Conservation (phyloP, 2,329 filamentous ascomycete species). For the Hypoxylon sp. region DNA sequence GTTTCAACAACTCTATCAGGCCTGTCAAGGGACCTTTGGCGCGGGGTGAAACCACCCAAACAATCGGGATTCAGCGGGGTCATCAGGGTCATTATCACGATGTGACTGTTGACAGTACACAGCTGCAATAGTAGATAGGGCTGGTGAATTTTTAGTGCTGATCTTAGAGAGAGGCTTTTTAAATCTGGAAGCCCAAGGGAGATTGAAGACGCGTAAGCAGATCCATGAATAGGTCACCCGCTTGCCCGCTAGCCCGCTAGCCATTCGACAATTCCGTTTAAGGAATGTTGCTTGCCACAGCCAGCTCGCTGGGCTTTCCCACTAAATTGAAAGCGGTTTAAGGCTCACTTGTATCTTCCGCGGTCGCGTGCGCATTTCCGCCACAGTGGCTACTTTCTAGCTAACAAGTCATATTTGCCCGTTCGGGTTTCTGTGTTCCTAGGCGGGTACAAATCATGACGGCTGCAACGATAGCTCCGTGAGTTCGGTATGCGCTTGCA, state of each 20-base stretch:
- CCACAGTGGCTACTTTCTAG: constrained; percentile 2
- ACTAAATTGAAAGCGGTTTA: constrained; percentile 9
- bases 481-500: constrained; percentile 28
- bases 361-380: constrained; percentile 19
- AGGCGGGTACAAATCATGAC: neutral
- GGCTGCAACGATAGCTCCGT: constrained; percentile 10
- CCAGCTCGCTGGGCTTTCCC: neutral
- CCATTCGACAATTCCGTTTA: constrained; percentile 27
- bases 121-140: constrained; percentile 3
- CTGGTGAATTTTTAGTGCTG: constrained; percentile 22
- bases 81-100: constrained; percentile 8
- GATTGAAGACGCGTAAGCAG: constrained; percentile 39
- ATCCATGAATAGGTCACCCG: neutral
- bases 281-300: constrained; percentile 23
- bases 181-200: constrained; percentile 17
- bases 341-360: constrained; percentile 5
- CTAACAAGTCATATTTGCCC: neutral
- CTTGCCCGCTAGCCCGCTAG: too few species aligned
- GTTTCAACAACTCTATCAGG: neutral
- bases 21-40: constrained; percentile 3
- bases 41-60: constrained; percentile 8
- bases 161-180: constrained; percentile 22
- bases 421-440: neutral
- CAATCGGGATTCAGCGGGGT: constrained; percentile 16
- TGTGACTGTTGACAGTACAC: constrained; percentile 3